These are phyloP conservation scores for Pachysandra terminalis DNA, from an alignment of 164 flowering plant genomes.

Conservation along the genomic window DNA sequence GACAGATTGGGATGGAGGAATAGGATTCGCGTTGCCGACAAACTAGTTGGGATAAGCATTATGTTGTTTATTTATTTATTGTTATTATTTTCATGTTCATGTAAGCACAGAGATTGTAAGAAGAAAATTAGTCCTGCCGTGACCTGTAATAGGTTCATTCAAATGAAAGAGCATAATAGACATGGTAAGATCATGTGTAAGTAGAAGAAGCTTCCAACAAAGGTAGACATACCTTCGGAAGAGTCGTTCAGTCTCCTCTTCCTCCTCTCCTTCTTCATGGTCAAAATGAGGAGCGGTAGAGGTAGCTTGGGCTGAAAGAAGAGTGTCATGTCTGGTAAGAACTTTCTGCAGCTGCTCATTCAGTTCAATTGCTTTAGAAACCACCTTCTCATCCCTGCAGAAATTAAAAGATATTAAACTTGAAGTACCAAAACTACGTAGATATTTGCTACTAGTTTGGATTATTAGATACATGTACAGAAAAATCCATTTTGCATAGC, in stretches of 20 bases:
- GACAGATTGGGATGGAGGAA: too few relatives aligned
- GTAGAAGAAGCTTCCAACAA: neutral
- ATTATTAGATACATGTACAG: neutral
- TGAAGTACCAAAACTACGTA: neutral
- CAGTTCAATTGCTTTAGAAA: slow-evolving; percentile 77
- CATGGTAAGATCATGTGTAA: neutral
- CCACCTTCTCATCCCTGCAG: slow-evolving; percentile 72
- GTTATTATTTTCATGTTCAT: neutral
- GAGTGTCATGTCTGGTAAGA: slow-evolving; percentile 73
- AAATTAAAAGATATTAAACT: neutral
- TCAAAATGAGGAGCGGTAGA: slow-evolving; percentile 31
- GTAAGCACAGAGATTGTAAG: neutral
- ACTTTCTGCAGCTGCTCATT: slow-evolving; percentile 76
- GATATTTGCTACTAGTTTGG: neutral
- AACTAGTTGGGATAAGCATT: too few relatives aligned
- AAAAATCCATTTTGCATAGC: neutral
- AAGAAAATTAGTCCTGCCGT: neutral
- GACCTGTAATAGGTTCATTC: too few relatives aligned
- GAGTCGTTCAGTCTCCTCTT: slow-evolving; percentile 80
- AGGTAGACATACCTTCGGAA: slow-evolving; percentile 58
- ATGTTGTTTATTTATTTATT: too few relatives aligned
- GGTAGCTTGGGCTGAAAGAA: slow-evolving; percentile 43
- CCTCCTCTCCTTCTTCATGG: slow-evolving; percentile 45
- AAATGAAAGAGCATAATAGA: too few relatives aligned
- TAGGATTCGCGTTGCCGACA: too few relatives aligned